Evolutionary conservation across 1,284 basidiomycete genomes (phyloP).

Genomic region (Crucibulum cyathiforme): DNA sequence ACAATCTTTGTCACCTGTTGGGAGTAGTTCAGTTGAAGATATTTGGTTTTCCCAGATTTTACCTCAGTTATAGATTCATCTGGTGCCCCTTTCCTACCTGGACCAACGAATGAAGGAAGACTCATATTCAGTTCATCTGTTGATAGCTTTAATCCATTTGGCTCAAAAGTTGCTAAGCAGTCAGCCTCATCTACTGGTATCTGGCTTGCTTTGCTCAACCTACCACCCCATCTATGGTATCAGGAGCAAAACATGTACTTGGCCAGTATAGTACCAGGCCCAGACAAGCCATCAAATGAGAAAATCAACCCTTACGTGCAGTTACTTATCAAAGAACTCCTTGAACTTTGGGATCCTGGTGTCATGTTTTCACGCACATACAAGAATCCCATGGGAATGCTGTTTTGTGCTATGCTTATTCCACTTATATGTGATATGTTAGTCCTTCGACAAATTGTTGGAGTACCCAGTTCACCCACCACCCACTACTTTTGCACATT

Average conservation of each 20-base stretch:
- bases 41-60: conserved; percentile 22
- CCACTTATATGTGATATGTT: conserved; percentile 20
- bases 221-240: conserved; percentile 24
- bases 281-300: conserved; percentile 15
- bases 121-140: conserved; percentile 21
- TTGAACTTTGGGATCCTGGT: conserved; percentile 25
- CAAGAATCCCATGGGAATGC: conserved; percentile 8
- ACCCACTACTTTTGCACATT: conserved; percentile 37
- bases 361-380: conserved; percentile 22
- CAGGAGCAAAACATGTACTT: conserved; percentile 27
- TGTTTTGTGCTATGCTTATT: conserved; percentile 14
- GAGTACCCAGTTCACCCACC: conserved; percentile 23
- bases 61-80: conserved; percentile 8
- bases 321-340: conserved; percentile 18
- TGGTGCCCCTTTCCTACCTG: conserved; percentile 15
- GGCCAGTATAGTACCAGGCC: conserved; percentile 23
- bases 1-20: not conserved
- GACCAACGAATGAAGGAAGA: conserved; percentile 6
- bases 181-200: conserved; percentile 18
- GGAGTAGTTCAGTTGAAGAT: conserved; percentile 11
- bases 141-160: conserved; percentile 33
- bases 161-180: conserved; percentile 22
- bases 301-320: conserved; percentile 19
- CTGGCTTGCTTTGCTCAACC: conserved; percentile 22
- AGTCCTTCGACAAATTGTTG: conserved; percentile 12